Evolutionary conservation across 257 asterid species (phyloP), one percentile per base, ranked within the genome.

Genomic region (Solanum habrochaites): DNA sequence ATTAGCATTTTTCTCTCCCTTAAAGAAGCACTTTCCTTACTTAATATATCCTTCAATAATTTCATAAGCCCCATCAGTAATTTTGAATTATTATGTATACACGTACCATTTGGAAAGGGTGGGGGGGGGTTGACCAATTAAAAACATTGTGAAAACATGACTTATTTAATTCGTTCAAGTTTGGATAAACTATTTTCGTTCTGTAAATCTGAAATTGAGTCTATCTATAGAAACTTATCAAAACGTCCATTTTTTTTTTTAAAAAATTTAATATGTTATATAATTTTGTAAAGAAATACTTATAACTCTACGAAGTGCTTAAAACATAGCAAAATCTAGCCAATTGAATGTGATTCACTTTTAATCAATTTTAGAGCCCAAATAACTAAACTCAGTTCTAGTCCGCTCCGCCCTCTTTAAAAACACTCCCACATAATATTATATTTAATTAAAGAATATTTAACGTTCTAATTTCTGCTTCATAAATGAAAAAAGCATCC

Each of bases 1-100:
- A 88, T 90, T 92, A 88, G 56, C 7, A 20, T n/a, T 72, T 87
- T 85, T 42, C 29, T 39, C 39, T 31, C 37, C 74, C 74, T 29
- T 69, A 69, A n/a, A n/a, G n/a, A 66, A 69, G 35, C 74, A 27
- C 40, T 25, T 66, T 66, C 5, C 12, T 77, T 14, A 43, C 14
- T 27, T 32, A 25, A 27, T 25, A 27, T 9, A 25, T 66, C 37
- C n/a, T 66, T 43, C 83, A 43, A 42, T 75, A n/a, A 75, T 39
- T 20, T 39, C 32, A 39, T 39, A 21, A 64, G 32, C n/a, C 71
- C 8, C 8, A 64, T 2, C 11, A n/a, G 32, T 21, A 58, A n/a
- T n/a, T 58, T 21, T 66, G 35, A 66, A 66, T 66, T 25, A 25
- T 58, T 67, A 67, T n/a, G 16, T 27, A 27, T 27, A 18, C 27